phyloP scores from a whole-genome alignment of 2,329 filamentous ascomycete species.

The Aspergillus sp. region DNA sequence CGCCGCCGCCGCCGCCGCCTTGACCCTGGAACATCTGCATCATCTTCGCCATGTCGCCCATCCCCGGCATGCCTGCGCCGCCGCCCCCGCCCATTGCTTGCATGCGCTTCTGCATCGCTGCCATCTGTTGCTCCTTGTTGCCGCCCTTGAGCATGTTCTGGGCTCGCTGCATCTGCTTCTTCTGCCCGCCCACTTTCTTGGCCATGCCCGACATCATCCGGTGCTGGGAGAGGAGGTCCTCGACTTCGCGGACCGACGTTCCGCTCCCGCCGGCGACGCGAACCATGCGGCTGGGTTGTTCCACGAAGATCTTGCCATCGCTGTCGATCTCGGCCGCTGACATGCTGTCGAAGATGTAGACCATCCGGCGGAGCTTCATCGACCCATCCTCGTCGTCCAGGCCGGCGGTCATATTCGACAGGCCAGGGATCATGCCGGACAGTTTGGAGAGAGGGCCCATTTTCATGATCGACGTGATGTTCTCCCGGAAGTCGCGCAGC shows the following conservation, averaged over 20 bases:
- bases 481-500: slow-evolving; percentile 84
- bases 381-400: slow-evolving; percentile 97
- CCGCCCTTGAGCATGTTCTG: slow-evolving; percentile 84
- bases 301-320: slow-evolving; percentile 87
- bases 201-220: slow-evolving; percentile 99
- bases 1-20: slow-evolving; percentile 56
- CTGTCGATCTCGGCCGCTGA: slow-evolving; percentile 90
- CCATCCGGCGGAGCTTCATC: slow-evolving; percentile 90
- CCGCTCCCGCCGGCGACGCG: slow-evolving; percentile 82
- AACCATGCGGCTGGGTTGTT: slow-evolving; percentile 87
- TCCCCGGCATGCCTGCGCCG: slow-evolving; percentile 65
- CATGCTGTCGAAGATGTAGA: slow-evolving; percentile 98
- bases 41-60: slow-evolving; percentile 87
- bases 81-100: slow-evolving; percentile 78
- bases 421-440: slow-evolving; percentile 96
- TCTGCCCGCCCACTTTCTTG: slow-evolving; percentile 95
- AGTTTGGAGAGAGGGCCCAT: slow-evolving; percentile 97
- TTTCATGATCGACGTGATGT: slow-evolving; percentile 98
- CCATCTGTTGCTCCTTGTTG: slow-evolving; percentile 87
- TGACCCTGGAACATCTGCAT: slow-evolving; percentile 86
- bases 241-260: slow-evolving; percentile 83
- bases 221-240: slow-evolving; percentile 94
- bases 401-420: slow-evolving; percentile 85
- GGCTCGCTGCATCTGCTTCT: slow-evolving; percentile 94
- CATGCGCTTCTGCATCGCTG: slow-evolving; percentile 92